Percentiles rank a stretch among this genome's conserved stretches.
Conservation (phyloP, 73 alveolate species). For the Uronychia binucleata region DNA sequence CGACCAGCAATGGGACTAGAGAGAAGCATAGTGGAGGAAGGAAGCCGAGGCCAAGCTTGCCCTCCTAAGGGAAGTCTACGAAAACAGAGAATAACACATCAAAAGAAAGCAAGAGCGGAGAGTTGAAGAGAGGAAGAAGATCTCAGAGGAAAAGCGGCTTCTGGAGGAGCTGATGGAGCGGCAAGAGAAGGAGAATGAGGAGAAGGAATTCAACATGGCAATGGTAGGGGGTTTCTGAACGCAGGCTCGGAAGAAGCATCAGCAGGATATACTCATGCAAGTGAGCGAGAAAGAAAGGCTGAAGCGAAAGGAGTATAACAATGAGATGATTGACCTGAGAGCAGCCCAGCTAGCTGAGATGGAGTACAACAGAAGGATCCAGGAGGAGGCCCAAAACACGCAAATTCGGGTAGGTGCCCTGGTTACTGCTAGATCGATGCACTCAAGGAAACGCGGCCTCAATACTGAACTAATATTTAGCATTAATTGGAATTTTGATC, state of each 20-base stretch:
- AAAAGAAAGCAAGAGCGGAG: slow-evolving; percentile 32
- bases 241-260: slow-evolving; percentile 25
- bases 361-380: slow-evolving; percentile 29
- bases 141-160: slow-evolving; percentile 32
- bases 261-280: slow-evolving; percentile 34
- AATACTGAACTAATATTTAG: neutral
- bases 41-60: slow-evolving; percentile 69
- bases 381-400: slow-evolving; percentile 60
- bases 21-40: slow-evolving; percentile 63
- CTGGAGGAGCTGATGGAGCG: slow-evolving; percentile 37
- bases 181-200: slow-evolving; percentile 32
- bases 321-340: slow-evolving; percentile 41
- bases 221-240: neutral
- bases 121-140: slow-evolving; percentile 1
- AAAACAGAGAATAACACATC: slow-evolving; percentile 54
- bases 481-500: too few species aligned
- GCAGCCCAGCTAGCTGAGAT: slow-evolving; percentile 55
- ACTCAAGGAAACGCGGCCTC: slow-evolving; percentile 7
- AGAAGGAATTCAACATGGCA: neutral
- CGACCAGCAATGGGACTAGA: slow-evolving; percentile 64
- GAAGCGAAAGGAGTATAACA: slow-evolving; percentile 14
- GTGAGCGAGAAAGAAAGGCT: slow-evolving; percentile 31
- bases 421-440: slow-evolving; percentile 44
- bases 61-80: slow-evolving; percentile 66
- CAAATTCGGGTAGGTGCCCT: slow-evolving; percentile 50